Conservation (phyloP, 768 basidiomycete species). For the Pleurotus giganteus region DNA sequence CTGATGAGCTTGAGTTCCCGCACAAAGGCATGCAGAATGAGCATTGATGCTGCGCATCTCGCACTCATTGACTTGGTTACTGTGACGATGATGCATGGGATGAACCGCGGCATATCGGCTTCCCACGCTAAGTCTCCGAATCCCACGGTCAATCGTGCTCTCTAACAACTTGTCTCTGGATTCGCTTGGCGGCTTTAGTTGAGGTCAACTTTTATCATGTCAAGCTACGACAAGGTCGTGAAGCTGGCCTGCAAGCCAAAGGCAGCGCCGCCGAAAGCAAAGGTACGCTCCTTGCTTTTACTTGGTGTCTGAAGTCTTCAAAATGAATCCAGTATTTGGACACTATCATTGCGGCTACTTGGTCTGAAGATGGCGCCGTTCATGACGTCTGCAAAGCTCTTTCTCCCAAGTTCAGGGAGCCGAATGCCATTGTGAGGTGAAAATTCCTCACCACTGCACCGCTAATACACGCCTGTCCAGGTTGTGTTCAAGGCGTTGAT, state of each 20-base stretch:
- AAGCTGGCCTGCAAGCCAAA: slow-evolving; percentile 98
- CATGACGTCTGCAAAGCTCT: slow-evolving; percentile 92
- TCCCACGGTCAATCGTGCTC: too few relatives aligned
- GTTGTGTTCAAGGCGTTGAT: slow-evolving; percentile 98
- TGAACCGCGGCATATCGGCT: too few relatives aligned
- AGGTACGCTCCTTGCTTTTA: slow-evolving; percentile 46
- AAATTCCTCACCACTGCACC: background rate
- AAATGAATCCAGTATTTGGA: slow-evolving; percentile 76
- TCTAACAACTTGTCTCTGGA: too few relatives aligned
- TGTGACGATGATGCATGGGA: too few relatives aligned
- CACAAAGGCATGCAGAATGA: background rate
- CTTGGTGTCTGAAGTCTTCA: slow-evolving; percentile 9
- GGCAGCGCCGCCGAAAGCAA: slow-evolving; percentile 91
- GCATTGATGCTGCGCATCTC: too few relatives aligned
- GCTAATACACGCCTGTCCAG: slow-evolving; percentile 36
- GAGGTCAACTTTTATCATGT: slow-evolving; percentile 41
- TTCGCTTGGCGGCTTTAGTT: too few relatives aligned
- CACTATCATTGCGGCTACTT: slow-evolving; percentile 95
- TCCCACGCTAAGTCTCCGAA: too few relatives aligned
- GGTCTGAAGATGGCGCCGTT: slow-evolving; percentile 90
- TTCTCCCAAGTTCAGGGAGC: slow-evolving; percentile 80
- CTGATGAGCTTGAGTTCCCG: background rate
- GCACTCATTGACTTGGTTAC: too few relatives aligned
- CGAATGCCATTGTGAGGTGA: slow-evolving; percentile 81
- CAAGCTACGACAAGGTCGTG: slow-evolving; percentile 87